A percentile compares a stretch with the other conserved stretches of the same genome.
phyloP scores from a whole-genome alignment of 331 rosid genomes.

The Rosa hybrid region DNA sequence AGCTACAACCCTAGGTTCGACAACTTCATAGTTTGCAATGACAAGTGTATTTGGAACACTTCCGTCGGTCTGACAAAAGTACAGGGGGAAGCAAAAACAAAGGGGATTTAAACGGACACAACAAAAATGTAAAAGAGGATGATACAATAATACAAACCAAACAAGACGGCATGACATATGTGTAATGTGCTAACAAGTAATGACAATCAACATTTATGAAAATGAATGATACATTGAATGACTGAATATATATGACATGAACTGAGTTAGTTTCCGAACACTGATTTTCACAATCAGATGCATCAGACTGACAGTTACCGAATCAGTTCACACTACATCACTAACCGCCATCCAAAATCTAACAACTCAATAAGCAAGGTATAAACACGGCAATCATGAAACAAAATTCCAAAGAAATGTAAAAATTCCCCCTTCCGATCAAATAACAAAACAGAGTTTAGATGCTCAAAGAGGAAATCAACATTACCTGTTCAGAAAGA shows the following conservation, averaged over 20 bases:
- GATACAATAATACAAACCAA: not conserved
- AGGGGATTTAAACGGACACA: not conserved
- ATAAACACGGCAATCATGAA: not conserved
- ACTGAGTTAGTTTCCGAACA: not conserved
- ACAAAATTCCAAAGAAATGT: not conserved
- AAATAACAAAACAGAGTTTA: too few relatives aligned
- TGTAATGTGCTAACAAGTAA: not conserved
- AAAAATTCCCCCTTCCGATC: too few relatives aligned
- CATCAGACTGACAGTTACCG: too few relatives aligned
- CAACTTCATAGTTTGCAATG: conserved; percentile 43
- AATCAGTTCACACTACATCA: too few relatives aligned
- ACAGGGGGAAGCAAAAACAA: not conserved
- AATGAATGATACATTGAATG: not conserved
- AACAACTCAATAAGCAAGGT: not conserved
- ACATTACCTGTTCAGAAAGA: conserved; percentile 63
- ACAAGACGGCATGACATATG: conserved; percentile 1
- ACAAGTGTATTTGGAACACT: conserved; percentile 44
- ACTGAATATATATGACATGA: not conserved
- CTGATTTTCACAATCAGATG: not conserved
- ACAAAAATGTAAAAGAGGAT: not conserved
- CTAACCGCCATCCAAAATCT: too few relatives aligned
- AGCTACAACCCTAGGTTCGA: conserved; percentile 44
- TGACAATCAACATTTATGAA: not conserved
- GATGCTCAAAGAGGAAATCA: not conserved
- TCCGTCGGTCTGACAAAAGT: conserved; percentile 35